These are phyloP conservation scores for Globisporangium spiculum DNA, from an alignment of 352 stramenopile species.

Conservation along the genomic window DNA sequence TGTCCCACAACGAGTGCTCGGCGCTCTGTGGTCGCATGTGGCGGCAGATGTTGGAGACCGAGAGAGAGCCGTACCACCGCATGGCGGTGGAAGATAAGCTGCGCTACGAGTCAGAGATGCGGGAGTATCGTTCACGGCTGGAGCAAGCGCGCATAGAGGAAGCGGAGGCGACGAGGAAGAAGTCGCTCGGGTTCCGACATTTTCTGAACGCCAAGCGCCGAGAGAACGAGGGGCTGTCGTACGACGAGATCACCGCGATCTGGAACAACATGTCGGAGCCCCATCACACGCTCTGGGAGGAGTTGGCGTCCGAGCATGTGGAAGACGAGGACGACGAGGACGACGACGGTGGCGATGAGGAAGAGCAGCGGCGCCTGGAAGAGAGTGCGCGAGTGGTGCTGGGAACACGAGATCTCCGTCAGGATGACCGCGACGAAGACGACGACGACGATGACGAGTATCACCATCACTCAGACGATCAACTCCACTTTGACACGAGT, in stretches of 20 bases:
- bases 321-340: constrained; percentile 5
- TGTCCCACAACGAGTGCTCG: constrained; percentile 67
- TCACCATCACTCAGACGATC: constrained; percentile 1
- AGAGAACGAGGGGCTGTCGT: constrained; percentile 25
- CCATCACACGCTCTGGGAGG: constrained; percentile 36
- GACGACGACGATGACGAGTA: constrained; percentile 1
- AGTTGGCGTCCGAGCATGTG: constrained; percentile 26
- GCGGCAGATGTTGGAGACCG: constrained; percentile 51
- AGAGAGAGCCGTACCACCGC: constrained; percentile 47
- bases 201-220: constrained; percentile 33
- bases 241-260: constrained; percentile 28
- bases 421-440: constrained; percentile 10
- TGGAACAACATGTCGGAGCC: constrained; percentile 35
- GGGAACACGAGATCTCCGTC: constrained; percentile 9
- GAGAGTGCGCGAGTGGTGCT: constrained; percentile 26
- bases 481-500: constrained; percentile 7
- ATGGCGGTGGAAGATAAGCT: constrained; percentile 55
- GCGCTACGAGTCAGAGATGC: constrained; percentile 42
- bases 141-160: constrained; percentile 16
- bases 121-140: constrained; percentile 22
- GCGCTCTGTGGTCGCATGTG: constrained; percentile 54
- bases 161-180: constrained; percentile 5
- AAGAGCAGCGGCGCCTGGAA: constrained; percentile 25
- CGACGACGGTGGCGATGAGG: background rate
- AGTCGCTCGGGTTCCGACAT: constrained; percentile 32